Base-by-base conservation (phyloP, 2,329 filamentous ascomycete species). In the Aspergillus quadrilineatus region DNA sequence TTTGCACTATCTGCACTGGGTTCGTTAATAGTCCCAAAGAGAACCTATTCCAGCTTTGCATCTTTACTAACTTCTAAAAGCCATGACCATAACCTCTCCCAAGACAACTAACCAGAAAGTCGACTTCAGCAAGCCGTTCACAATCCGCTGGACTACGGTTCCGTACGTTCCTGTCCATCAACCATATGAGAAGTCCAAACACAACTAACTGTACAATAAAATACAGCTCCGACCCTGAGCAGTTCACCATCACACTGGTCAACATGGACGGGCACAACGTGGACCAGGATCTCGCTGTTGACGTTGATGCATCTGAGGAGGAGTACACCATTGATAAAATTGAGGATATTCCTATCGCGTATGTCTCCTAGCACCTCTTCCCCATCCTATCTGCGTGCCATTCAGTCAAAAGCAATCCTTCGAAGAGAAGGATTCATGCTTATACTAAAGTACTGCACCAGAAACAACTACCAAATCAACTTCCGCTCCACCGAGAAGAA, bases 401-500 rank as follows among this genome's bases (percentile, higher is more conserved):
- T 6, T 29, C 29, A 14, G n/a, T 15, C 22, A 9, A 42, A 12
- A 4, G 12, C 39, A 42, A 28, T 41, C 37, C 15, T 41, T 41
- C 37, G 17, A 8, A 22, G 22, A 22, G 22, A 22, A 22, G 22
- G 22, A 22, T 22, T 22, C 22, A 22, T 22, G 22, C 22, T 22
- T n/a, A 34, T 15, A 26, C 32, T 39, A 28, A 39, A 14, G 15
- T 6, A 41, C 10, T 14, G 26, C 29, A 37, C 60, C 42, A 73
- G 73, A 47, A 45, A 62, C 30, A 72, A 69, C 48, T 78, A 77
- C 64, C 75, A 75, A 56, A 68, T 78, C 69, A 77, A 78, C 64
- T 67, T 77, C 55, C 50, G 74, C 53, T 72, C 73, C 49, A 68
- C 69, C 37, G 57, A 60, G 17, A 59, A 59, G 14, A 57, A 60